Evolutionary conservation across 140 eudicot species (phyloP), one percentile per base, ranked within the genome.

Genomic region (Flaveria floridana): DNA sequence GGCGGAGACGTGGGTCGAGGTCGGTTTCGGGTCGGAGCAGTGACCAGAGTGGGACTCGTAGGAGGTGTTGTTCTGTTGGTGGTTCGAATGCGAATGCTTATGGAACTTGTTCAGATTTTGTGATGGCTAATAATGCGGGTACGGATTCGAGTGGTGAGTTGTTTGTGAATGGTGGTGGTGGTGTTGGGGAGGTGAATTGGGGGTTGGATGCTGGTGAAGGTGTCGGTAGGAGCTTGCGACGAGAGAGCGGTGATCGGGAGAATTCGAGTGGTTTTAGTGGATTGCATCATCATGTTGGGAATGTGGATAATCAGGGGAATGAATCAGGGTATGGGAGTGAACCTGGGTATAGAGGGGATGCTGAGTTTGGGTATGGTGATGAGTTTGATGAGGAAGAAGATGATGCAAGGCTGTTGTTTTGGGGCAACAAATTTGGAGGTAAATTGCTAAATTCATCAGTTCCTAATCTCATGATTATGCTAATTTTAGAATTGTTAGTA

Each of bases 261-360:
- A 70, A 19, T 65, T 48, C 44, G 50, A 50, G 19, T 57, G 68
- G 74, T 50, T 48, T 80, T 84, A 87, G 58, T 76, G 80, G 80
- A 50, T 30, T 71, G 10, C 76, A 71, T 51, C 71, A 72, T 71
- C 55, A 73, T 64, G 50, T 57, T 71, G 87, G 90, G 20, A 75
- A 67, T 75, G 77, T 82, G 41, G 95, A 89, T 44, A 69, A 44
- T 30, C 83, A 71, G 74, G 96, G 95, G 77, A 92, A 82, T 76
- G 98, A 92, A 52, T 89, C 96, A 13, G 98, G 96, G 70, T 92
- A 92, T 61, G 96, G 98, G 65, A 92, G 98, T 78, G 96, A 89
- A 66, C 96, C 96, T 9, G 96, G 98, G 39, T 92, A 92, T 76
- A 68, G 98, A 58, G 98, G 98, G 11, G 96, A 92, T 83, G 98